Conservation (phyloP, 1,284 basidiomycete species). For the Tilletia walkeri region DNA sequence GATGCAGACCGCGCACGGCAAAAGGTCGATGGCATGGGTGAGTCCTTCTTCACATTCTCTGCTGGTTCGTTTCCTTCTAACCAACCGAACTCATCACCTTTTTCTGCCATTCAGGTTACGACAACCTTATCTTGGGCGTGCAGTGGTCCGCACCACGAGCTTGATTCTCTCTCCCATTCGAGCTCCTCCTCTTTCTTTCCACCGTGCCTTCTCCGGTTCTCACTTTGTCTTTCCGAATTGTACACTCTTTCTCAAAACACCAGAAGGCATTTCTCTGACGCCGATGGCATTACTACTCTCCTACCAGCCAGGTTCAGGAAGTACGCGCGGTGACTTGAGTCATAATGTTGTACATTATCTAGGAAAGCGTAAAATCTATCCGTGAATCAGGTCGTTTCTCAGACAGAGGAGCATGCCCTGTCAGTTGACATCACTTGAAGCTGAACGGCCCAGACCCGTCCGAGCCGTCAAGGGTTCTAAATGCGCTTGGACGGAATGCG, state of each 20-base stretch:
- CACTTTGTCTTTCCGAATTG: neutral
- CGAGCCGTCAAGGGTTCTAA: too few relatives aligned
- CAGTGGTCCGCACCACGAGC: constrained; percentile 68
- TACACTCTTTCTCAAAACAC: neutral
- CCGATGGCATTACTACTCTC: neutral
- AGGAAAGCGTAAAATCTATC: too few relatives aligned
- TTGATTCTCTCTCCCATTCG: neutral
- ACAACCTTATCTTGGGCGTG: constrained; percentile 80
- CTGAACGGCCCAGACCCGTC: too few relatives aligned
- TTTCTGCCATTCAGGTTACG: constrained; percentile 60
- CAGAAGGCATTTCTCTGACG: neutral
- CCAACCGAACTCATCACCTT: neutral
- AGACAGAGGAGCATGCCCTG: too few relatives aligned
- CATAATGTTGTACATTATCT: too few relatives aligned
- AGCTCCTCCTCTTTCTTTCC: neutral
- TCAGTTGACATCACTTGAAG: too few relatives aligned
- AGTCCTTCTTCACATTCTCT: constrained; percentile 17
- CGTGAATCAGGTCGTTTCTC: too few relatives aligned
- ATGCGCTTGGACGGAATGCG: too few relatives aligned
- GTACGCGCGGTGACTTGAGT: too few relatives aligned
- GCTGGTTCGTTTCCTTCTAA: too few relatives aligned
- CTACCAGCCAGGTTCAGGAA: too few relatives aligned
- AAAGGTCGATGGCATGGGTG: constrained; percentile 85
- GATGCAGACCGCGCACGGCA: constrained; percentile 84
- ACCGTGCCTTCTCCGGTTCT: neutral